Evolutionary conservation across 345 rosid genomes (phyloP).

Genomic region (Atalantia buxifolia): DNA sequence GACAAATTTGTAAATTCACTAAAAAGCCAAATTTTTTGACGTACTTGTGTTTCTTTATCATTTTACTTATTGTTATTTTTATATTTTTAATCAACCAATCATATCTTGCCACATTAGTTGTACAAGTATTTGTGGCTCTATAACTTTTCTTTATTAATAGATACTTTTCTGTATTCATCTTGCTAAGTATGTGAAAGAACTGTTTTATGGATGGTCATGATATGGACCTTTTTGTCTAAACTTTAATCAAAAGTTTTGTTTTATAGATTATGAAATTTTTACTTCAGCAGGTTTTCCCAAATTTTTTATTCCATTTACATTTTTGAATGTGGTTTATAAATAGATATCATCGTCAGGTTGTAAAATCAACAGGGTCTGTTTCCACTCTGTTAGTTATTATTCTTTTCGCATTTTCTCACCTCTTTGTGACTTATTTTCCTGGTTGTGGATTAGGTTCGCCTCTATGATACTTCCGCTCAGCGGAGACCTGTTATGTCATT

Average conservation of each 20-base stretch:
- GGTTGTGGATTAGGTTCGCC: constrained; percentile 57
- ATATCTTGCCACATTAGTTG: too few relatives aligned
- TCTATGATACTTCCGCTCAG: constrained; percentile 89
- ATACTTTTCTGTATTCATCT: neutral
- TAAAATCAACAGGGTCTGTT: neutral
- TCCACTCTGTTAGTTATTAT: neutral
- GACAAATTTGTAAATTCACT: too few relatives aligned
- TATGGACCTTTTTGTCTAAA: neutral
- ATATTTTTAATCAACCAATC: too few relatives aligned
- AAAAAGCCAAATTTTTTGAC: too few relatives aligned
- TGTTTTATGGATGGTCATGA: neutral
- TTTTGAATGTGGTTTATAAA: neutral
- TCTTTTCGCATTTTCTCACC: neutral
- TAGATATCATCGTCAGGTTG: neutral
- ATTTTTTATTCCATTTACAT: neutral
- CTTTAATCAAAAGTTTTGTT: neutral
- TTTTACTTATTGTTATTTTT: too few relatives aligned
- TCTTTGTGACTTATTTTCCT: neutral
- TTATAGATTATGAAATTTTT: neutral
- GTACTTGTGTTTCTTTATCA: too few relatives aligned
- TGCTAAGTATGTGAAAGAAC: neutral
- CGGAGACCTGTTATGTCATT: constrained; percentile 88
- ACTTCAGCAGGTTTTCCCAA: neutral
- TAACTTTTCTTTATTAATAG: neutral
- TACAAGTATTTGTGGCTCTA: too few relatives aligned